phyloP scores from a whole-genome alignment of 176 grass and related monocot species.

The Cocos nucifera region DNA sequence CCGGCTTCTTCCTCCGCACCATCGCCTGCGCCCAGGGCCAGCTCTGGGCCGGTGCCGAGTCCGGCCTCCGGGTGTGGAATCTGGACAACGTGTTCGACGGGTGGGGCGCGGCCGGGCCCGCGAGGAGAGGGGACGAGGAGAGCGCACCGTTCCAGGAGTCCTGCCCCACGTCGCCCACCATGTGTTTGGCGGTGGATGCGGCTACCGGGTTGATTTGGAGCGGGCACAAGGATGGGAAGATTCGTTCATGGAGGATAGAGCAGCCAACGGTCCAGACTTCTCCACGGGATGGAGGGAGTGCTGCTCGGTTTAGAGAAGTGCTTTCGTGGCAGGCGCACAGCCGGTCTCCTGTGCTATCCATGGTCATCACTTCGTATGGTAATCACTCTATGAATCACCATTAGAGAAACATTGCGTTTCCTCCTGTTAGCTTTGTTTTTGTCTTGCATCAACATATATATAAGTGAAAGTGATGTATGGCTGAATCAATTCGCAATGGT shows the following conservation, averaged over 20 bases:
- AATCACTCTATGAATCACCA: not conserved
- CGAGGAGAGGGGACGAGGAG: conserved; percentile 70
- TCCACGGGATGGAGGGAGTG: not conserved
- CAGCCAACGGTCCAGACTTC: not conserved
- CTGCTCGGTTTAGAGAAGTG: conserved; percentile 47
- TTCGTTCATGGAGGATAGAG: conserved; percentile 78
- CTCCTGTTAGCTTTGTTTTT: no score
- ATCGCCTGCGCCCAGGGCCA: conserved; percentile 34
- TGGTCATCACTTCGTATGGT: conserved; percentile 78
- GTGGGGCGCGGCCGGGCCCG: conserved; percentile 1
- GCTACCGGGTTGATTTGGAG: conserved; percentile 76
- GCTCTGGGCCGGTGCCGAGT: conserved; percentile 76
- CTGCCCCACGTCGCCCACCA: conserved; percentile 48
- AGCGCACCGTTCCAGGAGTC: conserved; percentile 78
- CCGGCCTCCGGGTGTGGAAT: conserved; percentile 50
- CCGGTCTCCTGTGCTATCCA: conserved; percentile 67
- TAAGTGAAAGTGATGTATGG: no score
- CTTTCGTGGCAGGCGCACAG: conserved; percentile 84
- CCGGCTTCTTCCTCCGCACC: conserved; percentile 58
- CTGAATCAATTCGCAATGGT: no score
- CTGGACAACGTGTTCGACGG: conserved; percentile 40
- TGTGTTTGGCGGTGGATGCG: conserved; percentile 63
- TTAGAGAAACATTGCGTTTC: no score
- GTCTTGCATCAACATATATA: no score
- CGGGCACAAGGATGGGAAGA: conserved; percentile 88